These are phyloP conservation scores for Trypanosoma mega DNA, from an alignment of 208 protist species.

Conservation along the genomic window DNA sequence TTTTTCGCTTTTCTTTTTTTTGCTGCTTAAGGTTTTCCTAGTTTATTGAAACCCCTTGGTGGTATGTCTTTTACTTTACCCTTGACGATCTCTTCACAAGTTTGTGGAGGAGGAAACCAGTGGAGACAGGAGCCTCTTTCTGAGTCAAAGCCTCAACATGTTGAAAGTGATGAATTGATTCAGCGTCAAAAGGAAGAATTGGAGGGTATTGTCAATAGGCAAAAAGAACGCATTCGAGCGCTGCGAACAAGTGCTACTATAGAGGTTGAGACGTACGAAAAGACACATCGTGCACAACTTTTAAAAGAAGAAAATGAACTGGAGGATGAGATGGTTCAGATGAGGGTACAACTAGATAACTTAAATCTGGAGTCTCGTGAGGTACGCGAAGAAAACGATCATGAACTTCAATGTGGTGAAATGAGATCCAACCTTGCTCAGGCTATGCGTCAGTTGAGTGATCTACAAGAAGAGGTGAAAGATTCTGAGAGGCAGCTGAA, in stretches of 20 bases:
- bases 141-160: constrained; percentile 1
- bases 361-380: constrained; percentile 1
- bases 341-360: constrained; percentile 1
- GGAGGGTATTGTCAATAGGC: constrained; percentile 4
- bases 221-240: constrained; percentile 22
- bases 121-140: neutral
- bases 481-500: constrained; percentile 14
- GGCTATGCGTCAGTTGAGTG: neutral
- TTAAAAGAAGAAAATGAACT: neutral
- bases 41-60: neutral
- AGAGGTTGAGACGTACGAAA: constrained; percentile 12
- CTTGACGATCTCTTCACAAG: neutral
- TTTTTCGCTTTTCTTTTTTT: constrained; percentile 3
- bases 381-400: neutral
- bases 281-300: constrained; percentile 13
- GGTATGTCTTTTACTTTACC: constrained; percentile 19
- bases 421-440: constrained; percentile 16
- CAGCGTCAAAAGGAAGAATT: constrained; percentile 11
- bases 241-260: constrained; percentile 7
- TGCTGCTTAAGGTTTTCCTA: neutral
- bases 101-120: neutral
- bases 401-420: constrained; percentile 26
- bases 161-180: constrained; percentile 10
- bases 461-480: constrained; percentile 15
- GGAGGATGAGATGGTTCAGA: neutral